Conservation (phyloP, 768 basidiomycete species). For the Lentinula guzmanii region DNA sequence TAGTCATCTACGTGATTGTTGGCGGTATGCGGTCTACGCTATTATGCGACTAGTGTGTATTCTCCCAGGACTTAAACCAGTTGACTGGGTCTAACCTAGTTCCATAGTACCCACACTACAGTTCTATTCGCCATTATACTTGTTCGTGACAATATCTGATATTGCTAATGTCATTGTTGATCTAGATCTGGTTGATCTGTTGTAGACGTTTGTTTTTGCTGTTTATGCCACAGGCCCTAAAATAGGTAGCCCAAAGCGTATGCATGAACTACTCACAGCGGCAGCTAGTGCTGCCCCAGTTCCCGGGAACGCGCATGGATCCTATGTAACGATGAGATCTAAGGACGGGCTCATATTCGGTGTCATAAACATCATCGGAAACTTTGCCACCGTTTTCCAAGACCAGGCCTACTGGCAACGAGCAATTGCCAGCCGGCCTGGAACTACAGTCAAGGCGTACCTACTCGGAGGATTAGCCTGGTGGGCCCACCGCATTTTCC, state of each 20-base stretch:
- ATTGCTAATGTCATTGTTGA: constrained; percentile 5
- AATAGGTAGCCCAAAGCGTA: constrained; percentile 72
- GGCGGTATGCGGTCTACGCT: constrained; percentile 85
- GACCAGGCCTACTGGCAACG: constrained; percentile 84
- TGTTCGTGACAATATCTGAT: constrained; percentile 13
- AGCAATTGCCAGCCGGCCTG: constrained; percentile 82
- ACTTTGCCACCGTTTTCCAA: constrained; percentile 64
- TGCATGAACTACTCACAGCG: constrained; percentile 73
- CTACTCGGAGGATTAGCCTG: constrained; percentile 85
- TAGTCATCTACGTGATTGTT: constrained; percentile 82
- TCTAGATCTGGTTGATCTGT: not conserved
- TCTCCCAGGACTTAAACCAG: not conserved
- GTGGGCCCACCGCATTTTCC: constrained; percentile 27
- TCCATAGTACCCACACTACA: constrained; percentile 71
- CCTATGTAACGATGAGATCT: constrained; percentile 80
- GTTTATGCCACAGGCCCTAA: constrained; percentile 75
- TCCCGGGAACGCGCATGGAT: constrained; percentile 76
- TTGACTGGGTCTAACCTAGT: not conserved
- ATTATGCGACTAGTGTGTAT: constrained; percentile 77
- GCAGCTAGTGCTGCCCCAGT: constrained; percentile 57
- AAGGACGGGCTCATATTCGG: constrained; percentile 76
- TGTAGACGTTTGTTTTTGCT: constrained; percentile 54
- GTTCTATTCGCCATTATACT: constrained; percentile 87
- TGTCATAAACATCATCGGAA: constrained; percentile 84
- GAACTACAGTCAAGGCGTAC: constrained; percentile 87